Conservation (phyloP, 345 rosid genomes). For the Pistacia atlantica region DNA sequence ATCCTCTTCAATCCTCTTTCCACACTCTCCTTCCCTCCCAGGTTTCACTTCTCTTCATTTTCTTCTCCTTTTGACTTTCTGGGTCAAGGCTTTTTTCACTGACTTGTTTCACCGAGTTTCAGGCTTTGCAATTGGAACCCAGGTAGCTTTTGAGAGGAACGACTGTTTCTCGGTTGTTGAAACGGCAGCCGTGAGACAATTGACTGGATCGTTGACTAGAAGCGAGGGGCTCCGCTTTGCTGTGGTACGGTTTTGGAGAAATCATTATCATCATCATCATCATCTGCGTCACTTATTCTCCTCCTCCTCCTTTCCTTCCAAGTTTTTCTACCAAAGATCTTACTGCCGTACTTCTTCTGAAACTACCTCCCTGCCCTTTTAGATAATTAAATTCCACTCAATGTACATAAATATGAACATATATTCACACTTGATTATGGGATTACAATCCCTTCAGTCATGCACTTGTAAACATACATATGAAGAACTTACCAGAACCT, state of each 20-base stretch:
- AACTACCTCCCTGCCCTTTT: too few species aligned
- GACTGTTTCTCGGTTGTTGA: conserved; percentile 37
- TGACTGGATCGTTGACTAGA: conserved; percentile 66
- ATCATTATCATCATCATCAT: too few species aligned
- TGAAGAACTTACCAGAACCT: too few species aligned
- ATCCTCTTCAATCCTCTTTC: neutral
- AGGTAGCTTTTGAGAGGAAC: conserved; percentile 34
- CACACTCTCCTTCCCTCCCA: conserved; percentile 11
- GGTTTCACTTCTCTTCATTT: conserved; percentile 24
- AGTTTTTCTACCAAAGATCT: too few species aligned
- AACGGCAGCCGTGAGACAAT: conserved; percentile 61
- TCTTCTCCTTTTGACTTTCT: neutral
- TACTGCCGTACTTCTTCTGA: too few species aligned
- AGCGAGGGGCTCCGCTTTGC: conserved; percentile 87
- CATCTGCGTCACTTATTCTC: too few species aligned
- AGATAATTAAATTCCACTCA: too few species aligned
- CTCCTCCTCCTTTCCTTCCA: too few species aligned
- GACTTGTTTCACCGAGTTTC: neutral
- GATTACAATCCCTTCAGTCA: too few species aligned
- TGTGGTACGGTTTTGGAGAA: conserved; percentile 46
- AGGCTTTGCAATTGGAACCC: conserved; percentile 37
- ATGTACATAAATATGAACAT: too few species aligned
- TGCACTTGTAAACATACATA: too few species aligned
- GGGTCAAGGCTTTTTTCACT: neutral
- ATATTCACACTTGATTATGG: too few species aligned